These are phyloP conservation scores for Rhodotorula babjevae DNA, from an alignment of 768 basidiomycete species.

Conservation along the genomic window DNA sequence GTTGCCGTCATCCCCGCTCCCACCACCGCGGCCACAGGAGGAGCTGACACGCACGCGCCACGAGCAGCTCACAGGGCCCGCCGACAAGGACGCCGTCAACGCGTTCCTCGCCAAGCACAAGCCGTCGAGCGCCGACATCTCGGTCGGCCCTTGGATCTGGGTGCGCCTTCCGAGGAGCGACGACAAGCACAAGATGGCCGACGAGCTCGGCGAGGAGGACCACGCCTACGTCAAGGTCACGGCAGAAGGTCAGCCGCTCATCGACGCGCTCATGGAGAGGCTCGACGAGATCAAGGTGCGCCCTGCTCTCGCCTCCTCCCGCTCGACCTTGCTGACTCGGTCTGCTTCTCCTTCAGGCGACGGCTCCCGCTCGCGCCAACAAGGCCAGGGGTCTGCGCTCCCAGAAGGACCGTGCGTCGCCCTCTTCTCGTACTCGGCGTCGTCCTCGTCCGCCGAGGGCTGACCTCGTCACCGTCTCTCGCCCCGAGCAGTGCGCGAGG, in stretches of 20 bases:
- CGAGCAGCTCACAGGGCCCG: constrained; percentile 20
- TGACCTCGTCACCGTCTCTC: background rate
- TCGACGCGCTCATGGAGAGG: background rate
- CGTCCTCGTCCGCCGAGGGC: background rate
- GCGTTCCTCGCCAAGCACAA: constrained; percentile 6
- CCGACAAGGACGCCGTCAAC: constrained; percentile 1
- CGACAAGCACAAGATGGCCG: background rate
- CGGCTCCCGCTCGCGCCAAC: constrained; percentile 20
- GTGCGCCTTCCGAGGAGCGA: background rate
- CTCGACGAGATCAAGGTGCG: constrained; percentile 4
- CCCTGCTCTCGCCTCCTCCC: background rate
- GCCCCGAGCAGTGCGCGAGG: constrained; percentile 13
- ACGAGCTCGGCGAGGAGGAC: background rate
- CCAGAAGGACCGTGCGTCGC: constrained; percentile 27
- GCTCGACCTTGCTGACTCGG: background rate
- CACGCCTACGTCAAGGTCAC: background rate
- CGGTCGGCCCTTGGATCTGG: constrained; percentile 8
- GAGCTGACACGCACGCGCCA: background rate
- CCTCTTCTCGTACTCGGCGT: background rate
- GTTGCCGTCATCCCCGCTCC: background rate
- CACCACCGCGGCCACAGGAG: too few relatives aligned
- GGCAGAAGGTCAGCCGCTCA: background rate
- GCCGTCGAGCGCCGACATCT: background rate
- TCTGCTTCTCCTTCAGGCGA: background rate
- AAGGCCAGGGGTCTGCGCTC: constrained; percentile 14